Evolutionary conservation across 2,329 filamentous ascomycete species (phyloP).

Genomic region (Nemania sp.): DNA sequence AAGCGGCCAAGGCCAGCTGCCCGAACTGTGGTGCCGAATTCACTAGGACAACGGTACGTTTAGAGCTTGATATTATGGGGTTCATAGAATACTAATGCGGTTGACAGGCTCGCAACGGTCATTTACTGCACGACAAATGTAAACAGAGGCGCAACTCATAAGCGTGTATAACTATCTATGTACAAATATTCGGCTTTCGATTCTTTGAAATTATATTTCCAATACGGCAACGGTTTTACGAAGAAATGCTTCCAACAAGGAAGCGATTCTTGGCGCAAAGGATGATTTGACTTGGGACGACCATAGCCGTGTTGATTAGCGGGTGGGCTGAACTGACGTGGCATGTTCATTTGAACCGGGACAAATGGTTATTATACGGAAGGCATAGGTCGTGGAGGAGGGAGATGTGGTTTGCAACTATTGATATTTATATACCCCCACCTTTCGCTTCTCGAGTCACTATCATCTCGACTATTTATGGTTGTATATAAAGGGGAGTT

Average conservation of each 20-base stretch:
- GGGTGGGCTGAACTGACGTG: conserved; percentile 24
- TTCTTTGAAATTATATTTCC: conserved; percentile 24
- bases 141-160: conserved; percentile 73
- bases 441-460: conserved; percentile 41
- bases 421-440: conserved; percentile 42
- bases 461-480: conserved; percentile 42
- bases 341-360: conserved; percentile 28
- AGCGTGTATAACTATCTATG: conserved; percentile 30
- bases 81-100: conserved; percentile 38
- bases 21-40: conserved; percentile 94
- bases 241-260: conserved; percentile 20
- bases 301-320: conserved; percentile 9
- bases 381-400: conserved; percentile 22
- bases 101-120: conserved; percentile 82
- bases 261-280: conserved; percentile 35
- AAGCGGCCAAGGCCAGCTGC: conserved; percentile 88
- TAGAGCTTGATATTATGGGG: background rate
- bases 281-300: conserved; percentile 28
- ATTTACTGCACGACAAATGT: conserved; percentile 89
- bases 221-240: conserved; percentile 28
- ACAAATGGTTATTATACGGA: conserved; percentile 30
- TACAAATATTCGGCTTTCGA: conserved; percentile 18
- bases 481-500: conserved; percentile 41
- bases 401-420: conserved; percentile 29
- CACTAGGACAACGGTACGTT: conserved; percentile 75